phyloP scores from a whole-genome alignment of 495 filamentous ascomycete species.

The Penicillium subrubescens region DNA sequence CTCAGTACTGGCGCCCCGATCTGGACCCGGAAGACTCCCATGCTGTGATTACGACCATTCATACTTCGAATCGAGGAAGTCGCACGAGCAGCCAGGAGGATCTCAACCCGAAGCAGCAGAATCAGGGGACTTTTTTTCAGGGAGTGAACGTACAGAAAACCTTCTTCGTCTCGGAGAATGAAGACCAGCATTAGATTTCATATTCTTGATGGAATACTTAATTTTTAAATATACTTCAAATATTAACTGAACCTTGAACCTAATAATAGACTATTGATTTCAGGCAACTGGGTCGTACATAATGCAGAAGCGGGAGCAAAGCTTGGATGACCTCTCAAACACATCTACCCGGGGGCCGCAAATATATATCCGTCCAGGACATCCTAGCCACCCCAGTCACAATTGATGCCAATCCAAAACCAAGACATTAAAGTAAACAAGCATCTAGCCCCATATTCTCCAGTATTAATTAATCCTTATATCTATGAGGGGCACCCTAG shows the following conservation, averaged over 20 bases:
- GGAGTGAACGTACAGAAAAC: slow-evolving; percentile 47
- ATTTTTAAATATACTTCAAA: not conserved
- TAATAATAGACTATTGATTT: too few relatives aligned
- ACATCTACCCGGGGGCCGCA: not conserved
- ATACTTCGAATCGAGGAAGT: slow-evolving; percentile 31
- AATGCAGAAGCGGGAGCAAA: too few relatives aligned
- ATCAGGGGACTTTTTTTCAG: slow-evolving; percentile 19
- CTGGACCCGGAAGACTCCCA: slow-evolving; percentile 30
- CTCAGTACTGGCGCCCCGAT: slow-evolving; percentile 40
- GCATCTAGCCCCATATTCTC: not conserved
- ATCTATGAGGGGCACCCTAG: not conserved
- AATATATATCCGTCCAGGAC: not conserved
- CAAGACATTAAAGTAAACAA: not conserved
- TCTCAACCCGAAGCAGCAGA: slow-evolving; percentile 33
- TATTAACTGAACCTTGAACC: not conserved
- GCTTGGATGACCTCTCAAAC: too few relatives aligned
- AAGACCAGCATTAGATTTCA: slow-evolving; percentile 1
- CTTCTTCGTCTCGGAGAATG: slow-evolving; percentile 39
- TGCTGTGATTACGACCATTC: slow-evolving; percentile 36
- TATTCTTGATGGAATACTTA: not conserved
- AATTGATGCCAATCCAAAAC: not conserved
- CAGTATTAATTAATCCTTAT: not conserved
- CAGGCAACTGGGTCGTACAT: too few relatives aligned
- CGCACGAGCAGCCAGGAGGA: slow-evolving; percentile 42
- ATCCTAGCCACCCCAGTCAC: not conserved